Evolutionary conservation across 441 rosid species (phyloP).

Genomic region (Pelargonium citronellum): DNA sequence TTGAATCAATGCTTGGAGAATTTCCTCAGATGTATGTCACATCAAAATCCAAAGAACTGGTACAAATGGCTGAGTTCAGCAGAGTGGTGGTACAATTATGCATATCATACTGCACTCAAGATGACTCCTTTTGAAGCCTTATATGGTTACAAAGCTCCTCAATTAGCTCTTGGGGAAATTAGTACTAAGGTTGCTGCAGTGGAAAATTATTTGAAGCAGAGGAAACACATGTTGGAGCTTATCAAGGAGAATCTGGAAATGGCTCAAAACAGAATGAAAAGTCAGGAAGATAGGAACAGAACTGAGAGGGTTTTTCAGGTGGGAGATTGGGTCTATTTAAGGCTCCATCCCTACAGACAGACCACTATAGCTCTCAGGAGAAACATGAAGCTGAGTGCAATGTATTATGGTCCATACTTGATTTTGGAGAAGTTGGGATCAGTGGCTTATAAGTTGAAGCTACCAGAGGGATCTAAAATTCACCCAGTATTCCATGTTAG

Average conservation of each 20-base stretch:
- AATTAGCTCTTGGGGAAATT: too few species aligned
- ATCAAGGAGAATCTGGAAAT: neutral
- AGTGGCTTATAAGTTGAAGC: neutral
- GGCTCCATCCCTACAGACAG: neutral
- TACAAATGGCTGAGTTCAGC: neutral
- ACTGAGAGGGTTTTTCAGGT: neutral
- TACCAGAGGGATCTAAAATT: neutral
- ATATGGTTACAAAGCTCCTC: neutral
- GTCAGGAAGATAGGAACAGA: neutral
- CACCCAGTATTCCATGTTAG: slow-evolving; percentile 3
- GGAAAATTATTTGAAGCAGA: too few species aligned
- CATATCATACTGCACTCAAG: neutral
- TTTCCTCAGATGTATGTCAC: neutral
- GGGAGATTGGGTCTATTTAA: neutral
- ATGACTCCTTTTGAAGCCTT: neutral
- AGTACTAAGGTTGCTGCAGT: too few species aligned
- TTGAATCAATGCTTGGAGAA: neutral
- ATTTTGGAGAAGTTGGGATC: neutral
- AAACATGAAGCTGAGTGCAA: neutral
- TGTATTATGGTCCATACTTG: neutral
- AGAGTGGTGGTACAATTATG: neutral
- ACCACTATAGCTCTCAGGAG: neutral
- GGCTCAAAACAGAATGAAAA: neutral
- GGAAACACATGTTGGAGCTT: too few species aligned
- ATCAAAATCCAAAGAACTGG: neutral